Evolutionary conservation across 129 eudicot species (phyloP), one percentile per base, ranked within the genome.

Genomic region (Smallanthus sonchifolius): DNA sequence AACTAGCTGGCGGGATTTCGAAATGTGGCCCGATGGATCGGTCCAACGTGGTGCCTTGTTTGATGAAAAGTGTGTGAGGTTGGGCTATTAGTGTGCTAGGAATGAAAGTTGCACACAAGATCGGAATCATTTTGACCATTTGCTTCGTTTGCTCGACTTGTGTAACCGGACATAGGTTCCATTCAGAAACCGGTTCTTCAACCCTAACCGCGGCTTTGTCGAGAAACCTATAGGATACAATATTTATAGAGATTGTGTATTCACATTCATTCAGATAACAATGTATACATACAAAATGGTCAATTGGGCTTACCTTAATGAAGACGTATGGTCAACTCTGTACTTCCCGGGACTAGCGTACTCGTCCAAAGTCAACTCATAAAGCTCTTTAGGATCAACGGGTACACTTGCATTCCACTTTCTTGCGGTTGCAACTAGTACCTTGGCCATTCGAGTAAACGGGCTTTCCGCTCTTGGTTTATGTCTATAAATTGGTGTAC

Each of bases 61-160:
- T 90, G 83, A 85, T 73, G 76, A 87, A 90, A 16, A 90, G 77
- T 39, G 91, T 87, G 52, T 72, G 59, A 2, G 81, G 17, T 67
- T 89, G 96, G 38, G 91, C 86, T 2, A 72, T 4, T 65, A 89
- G 48, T 2, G 91, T 65, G 79, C 83, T 86, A 16, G 96, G 91
- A 59, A 84, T 62, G 75, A 86, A 70, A 4, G 87, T 73, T 42
- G 87, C 87, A 28, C 69, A 36, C 14, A 86, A 70, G 7, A 82
- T 78, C 2, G 96, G 89, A 39, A 86, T 10, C 96, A 89, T 87
- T 76, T 85, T 86, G 16, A 89, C 36, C 87, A 87, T 83, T 48
- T 83, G 90, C 62, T 89, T 89, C 0, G 92, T 87, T 67, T 89
- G 80, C 61, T 89, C 96, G 10, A 87, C 90, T 72, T 89, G 92